Evolutionary conservation across 2,329 filamentous ascomycete genomes (phyloP).

Genomic region (Microsporum audouinii): DNA sequence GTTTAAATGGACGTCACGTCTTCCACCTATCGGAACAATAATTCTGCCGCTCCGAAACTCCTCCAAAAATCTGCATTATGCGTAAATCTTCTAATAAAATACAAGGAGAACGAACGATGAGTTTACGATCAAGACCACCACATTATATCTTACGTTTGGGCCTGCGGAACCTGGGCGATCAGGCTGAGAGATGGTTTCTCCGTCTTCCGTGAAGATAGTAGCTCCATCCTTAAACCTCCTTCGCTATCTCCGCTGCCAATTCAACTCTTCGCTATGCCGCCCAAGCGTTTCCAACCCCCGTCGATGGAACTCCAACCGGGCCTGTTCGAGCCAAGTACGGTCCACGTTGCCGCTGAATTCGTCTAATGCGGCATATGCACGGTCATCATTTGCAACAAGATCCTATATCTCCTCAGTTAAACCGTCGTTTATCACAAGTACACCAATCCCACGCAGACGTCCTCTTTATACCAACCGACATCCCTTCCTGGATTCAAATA

Average conservation of each 20-base stretch:
- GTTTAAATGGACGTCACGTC: too few species aligned
- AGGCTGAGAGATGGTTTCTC: conserved; percentile 29
- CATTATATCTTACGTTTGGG: conserved; percentile 12
- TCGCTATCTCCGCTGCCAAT: conserved; percentile 61
- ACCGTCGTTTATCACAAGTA: neutral
- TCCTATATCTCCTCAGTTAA: neutral
- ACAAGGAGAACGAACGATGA: neutral
- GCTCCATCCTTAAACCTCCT: conserved; percentile 49
- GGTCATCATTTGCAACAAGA: neutral
- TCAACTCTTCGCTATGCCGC: conserved; percentile 43
- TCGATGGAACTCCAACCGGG: neutral
- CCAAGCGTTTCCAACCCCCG: neutral
- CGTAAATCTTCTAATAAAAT: neutral
- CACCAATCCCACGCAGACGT: neutral
- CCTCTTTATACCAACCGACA: neutral
- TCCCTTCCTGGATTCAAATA: neutral
- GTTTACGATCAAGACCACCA: neutral
- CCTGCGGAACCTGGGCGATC: conserved; percentile 8
- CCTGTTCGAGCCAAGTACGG: neutral
- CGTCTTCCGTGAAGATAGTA: conserved; percentile 25
- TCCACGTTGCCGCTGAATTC: neutral
- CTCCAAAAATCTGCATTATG: neutral
- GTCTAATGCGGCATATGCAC: neutral
- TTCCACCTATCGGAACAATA: too few species aligned
- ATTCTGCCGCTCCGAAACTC: too few species aligned